Conservation (phyloP, 2,329 filamentous ascomycete genomes). For the Simplicillium aogashimaense region DNA sequence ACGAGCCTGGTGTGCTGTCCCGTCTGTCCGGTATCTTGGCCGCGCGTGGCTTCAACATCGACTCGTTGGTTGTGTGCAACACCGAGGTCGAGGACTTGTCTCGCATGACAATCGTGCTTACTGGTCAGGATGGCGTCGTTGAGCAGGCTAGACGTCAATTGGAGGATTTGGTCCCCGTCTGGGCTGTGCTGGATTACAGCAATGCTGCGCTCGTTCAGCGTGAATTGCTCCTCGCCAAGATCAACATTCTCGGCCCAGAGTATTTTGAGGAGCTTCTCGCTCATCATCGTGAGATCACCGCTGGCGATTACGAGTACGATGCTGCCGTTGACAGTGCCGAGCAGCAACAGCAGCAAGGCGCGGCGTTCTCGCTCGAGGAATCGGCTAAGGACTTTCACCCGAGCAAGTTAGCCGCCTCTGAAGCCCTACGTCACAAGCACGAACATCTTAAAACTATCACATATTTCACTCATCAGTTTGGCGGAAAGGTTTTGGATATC, state of each 20-base stretch:
- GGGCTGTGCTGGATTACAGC: slow-evolving; percentile 97
- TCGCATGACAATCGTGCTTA: slow-evolving; percentile 97
- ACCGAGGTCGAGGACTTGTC: slow-evolving; percentile 95
- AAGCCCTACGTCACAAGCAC: slow-evolving; percentile 92
- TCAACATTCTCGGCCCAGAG: slow-evolving; percentile 93
- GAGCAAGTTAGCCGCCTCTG: slow-evolving; percentile 70
- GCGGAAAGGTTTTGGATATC: slow-evolving; percentile 94
- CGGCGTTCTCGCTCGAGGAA: slow-evolving; percentile 30
- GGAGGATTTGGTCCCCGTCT: slow-evolving; percentile 94
- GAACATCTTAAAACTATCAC: slow-evolving; percentile 96
- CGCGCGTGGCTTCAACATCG: slow-evolving; percentile 96
- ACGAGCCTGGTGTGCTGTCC: slow-evolving; percentile 94
- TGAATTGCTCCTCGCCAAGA: slow-evolving; percentile 88
- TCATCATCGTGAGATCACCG: slow-evolving; percentile 83
- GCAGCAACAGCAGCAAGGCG: slow-evolving; percentile 10
- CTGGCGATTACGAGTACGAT: slow-evolving; percentile 36
- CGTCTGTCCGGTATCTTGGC: slow-evolving; percentile 94
- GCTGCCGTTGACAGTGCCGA: slow-evolving; percentile 22
- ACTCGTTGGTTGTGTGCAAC: slow-evolving; percentile 94
- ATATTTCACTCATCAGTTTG: slow-evolving; percentile 93
- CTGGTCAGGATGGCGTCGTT: slow-evolving; percentile 91
- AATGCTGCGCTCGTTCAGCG: slow-evolving; percentile 87
- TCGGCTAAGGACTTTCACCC: slow-evolving; percentile 72
- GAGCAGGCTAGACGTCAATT: slow-evolving; percentile 93
- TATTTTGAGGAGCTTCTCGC: slow-evolving; percentile 96